Percentiles rank a stretch among this genome's conserved stretches.
phyloP scores from a whole-genome alignment of 2,329 filamentous ascomycete genomes.

The Didymella lethalis region DNA sequence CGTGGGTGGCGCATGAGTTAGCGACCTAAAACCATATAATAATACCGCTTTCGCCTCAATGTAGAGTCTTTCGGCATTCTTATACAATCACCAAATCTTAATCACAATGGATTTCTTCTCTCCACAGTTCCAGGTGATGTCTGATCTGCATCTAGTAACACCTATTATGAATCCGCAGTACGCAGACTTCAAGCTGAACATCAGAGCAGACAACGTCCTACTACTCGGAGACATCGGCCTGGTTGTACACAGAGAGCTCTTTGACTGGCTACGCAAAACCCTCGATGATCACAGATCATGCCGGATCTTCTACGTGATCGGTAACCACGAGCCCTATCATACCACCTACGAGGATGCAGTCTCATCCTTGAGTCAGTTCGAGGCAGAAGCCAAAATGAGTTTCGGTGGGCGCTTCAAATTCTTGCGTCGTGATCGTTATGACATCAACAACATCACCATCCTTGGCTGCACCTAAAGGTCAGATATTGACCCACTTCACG shows the following conservation, averaged over 20 bases:
- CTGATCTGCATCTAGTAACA: background rate
- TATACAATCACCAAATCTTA: no score
- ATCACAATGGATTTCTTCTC: background rate
- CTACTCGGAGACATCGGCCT: background rate
- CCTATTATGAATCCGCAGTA: background rate
- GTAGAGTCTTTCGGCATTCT: no score
- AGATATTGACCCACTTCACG: background rate
- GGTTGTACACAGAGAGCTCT: background rate
- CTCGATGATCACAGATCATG: background rate
- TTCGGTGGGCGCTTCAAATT: background rate
- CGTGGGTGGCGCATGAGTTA: no score
- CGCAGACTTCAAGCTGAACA: background rate
- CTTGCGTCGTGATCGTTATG: background rate
- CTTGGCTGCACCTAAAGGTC: background rate
- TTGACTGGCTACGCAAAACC: background rate
- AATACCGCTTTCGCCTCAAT: no score
- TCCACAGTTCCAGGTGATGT: background rate
- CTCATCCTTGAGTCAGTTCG: background rate
- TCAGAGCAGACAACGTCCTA: background rate
- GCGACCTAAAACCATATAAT: no score
- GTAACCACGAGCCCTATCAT: background rate
- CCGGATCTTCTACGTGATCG: background rate
- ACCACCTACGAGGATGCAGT: background rate
- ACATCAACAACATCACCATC: background rate
- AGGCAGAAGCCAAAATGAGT: background rate